Base-by-base conservation (phyloP, 352 stramenopile species). In the Phytopythium oedochilum region DNA sequence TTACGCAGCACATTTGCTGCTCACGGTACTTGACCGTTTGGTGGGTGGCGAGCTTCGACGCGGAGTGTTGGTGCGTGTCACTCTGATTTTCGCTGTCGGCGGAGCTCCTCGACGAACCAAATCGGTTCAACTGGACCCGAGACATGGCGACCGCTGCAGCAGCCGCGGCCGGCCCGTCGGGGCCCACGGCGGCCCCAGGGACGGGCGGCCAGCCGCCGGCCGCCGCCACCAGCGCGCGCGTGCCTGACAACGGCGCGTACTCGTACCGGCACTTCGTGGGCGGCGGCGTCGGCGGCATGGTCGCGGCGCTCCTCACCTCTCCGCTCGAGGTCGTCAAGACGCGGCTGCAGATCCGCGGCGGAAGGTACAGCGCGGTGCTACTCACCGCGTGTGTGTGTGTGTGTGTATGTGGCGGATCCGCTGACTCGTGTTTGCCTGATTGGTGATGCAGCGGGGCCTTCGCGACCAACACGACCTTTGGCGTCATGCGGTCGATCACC, bases 281-380 rank as follows among this genome's bases (percentile, higher is more conserved):
- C 15, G 84, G 84, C n/a, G 84, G 80, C 9, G 38, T 94, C 20
- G 84, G 84, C 29, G 84, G 84, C 47, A 94, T 94, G 80, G 83
- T 74, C 18, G 82, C 84, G 18, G 84, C 84, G 25, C 68, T 92
- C 45, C 75, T 94, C 64, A 94, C 84, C 51, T 94, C 82, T 31
- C 84, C 84, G 18, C 64, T 94, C 28, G 84, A 94, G 53, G 78
- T 94, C 3, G 82, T 94, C 45, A 92, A 92, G 77, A 94, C 84
- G 53, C 79, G 84, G 10, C 61, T 94, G 61, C 84, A 94, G 64
- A 91, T 91, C 49, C 75, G 76, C 29, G 70, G 67, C 18, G 76
- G 77, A 39, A 74, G 75, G 83, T 94, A 54, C 17, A 66, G 36
- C 25, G 6, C 36, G 15, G 49, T 34, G 43, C 9, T 4, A 20